Base-by-base conservation (phyloP, 1,139 yeast species). In the Geotrichum australiense region DNA sequence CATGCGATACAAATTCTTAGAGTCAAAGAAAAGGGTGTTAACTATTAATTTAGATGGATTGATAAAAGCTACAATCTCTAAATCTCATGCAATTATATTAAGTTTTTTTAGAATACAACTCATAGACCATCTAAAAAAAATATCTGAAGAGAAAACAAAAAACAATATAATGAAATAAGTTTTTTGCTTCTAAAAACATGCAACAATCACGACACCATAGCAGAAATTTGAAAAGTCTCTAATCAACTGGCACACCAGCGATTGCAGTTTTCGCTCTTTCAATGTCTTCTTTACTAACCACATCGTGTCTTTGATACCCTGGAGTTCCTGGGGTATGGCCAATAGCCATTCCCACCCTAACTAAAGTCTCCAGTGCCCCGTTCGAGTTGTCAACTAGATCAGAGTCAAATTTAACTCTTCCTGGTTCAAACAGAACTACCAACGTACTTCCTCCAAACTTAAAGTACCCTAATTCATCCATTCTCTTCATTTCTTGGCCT, bases 361-460 rank as follows among this genome's bases (percentile, higher is more conserved):
- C 78, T 47, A 89, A 66, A 0, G 97, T 89, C 57, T 89, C 98
- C 22, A 85, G 70, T 15, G 80, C 72, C 18, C 74, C 71, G 21
- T 61, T 63, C 0, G 96, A 83, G 58, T 87, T 91, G 31, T 71
- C 64, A 4, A 73, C 56, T 25, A 89, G 60, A 59, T 89, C 97
- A 1, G 76, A 64, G 61, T 89, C 98, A 59, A 87, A 82, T 28
- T 54, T 56, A 41, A 78, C 58, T 11, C 49, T 54, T 6, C 59
- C 64, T 3, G 57, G 57, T 44, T 71, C 71, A 45, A 78, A 70
- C 7, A 91, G 58, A 1, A 83, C 59, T 5, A 91, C 66, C 11
- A 86, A 71, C 0, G 98, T 89, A 0, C 95, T 83, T 0, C 97
- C 98, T n/a, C 98, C 98, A 65, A 89, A 89, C 58, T 87, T 85